Base-by-base conservation (phyloP, 1,284 basidiomycete species). In the Ceratobasidium sp. region DNA sequence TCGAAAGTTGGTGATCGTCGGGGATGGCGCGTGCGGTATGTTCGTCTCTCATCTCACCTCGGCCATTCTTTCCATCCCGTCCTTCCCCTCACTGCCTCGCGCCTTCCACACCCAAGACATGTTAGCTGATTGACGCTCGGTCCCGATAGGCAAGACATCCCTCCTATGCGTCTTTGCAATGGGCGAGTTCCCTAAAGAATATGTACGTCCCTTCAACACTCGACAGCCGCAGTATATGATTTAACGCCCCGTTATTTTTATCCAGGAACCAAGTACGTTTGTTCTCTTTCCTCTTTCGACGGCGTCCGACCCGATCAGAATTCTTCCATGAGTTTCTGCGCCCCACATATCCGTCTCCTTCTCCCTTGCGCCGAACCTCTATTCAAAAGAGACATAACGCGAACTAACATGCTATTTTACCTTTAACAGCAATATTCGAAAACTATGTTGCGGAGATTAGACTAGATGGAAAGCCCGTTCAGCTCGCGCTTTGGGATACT, bases 391-490 rank as follows among this genome's bases (percentile, higher is more conserved):
- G n/a, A n/a, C n/a, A n/a, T n/a, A n/a, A n/a, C n/a, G n/a, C n/a
- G n/a, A n/a, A n/a, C n/a, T n/a, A n/a, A n/a, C n/a, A n/a, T n/a
- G n/a, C n/a, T n/a, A n/a, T n/a, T n/a, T n/a, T n/a, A n/a, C n/a
- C n/a, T n/a, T n/a, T n/a, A n/a, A 75, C 85, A 91, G 94, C 95
- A 73, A 96, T 98, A 73, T 98, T 98, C 81, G 96, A 98, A 85
- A 99, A 99, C 83, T 99, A 98, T 83, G 97, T 99, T 76, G 97
- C 97, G 59, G 97, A 99, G 85, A 98, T 99, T 81, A 88, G 96
- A 79, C 87, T 99, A 73, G 97, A 99, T 83, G 96, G 96, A 78
- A 99, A 99, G 84, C 94, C 96, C 53, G 94, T 99, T 27, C 96
- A 98, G 82, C 85, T 98, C 73, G 96, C 97, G 51, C 84, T 98